phyloP scores from a whole-genome alignment of 192 early-diverging fungal species.

The Backusella psychrophila region DNA sequence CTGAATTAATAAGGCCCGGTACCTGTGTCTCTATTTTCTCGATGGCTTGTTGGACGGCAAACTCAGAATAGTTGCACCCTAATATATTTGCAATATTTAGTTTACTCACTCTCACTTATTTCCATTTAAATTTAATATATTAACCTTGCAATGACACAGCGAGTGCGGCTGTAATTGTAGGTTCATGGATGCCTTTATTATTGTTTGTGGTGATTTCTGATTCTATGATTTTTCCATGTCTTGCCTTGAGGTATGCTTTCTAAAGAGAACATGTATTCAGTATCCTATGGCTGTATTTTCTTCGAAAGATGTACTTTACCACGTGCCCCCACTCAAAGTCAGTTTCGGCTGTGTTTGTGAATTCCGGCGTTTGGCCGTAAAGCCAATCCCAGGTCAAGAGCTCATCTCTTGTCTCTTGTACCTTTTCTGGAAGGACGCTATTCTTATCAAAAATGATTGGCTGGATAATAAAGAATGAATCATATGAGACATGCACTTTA shows the following conservation, averaged over 20 bases:
- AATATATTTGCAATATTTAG: background rate
- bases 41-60: slow-evolving; percentile 14
- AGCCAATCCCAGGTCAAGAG: slow-evolving; percentile 85
- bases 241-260: slow-evolving; percentile 20
- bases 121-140: too few relatives aligned
- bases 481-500: background rate
- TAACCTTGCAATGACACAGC: slow-evolving; percentile 27
- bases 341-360: slow-evolving; percentile 55
- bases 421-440: slow-evolving; percentile 18
- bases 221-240: slow-evolving; percentile 27
- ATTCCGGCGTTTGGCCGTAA: slow-evolving; percentile 90
- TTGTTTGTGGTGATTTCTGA: slow-evolving; percentile 11
- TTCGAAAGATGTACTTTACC: slow-evolving; percentile 35
- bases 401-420: slow-evolving; percentile 28
- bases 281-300: background rate
- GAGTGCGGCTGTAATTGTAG: slow-evolving; percentile 24
- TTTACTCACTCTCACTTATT: background rate
- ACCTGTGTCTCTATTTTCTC: slow-evolving; percentile 24
- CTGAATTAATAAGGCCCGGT: slow-evolving; percentile 23
- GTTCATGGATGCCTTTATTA: slow-evolving; percentile 18
- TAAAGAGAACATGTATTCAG: background rate
- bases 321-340: slow-evolving; percentile 56
- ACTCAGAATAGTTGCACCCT: slow-evolving; percentile 21
- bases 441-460: slow-evolving; percentile 31
- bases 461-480: background rate